phyloP scores from a whole-genome alignment of 2,329 filamentous ascomycete genomes.

The Biscogniauxia mediterranea region DNA sequence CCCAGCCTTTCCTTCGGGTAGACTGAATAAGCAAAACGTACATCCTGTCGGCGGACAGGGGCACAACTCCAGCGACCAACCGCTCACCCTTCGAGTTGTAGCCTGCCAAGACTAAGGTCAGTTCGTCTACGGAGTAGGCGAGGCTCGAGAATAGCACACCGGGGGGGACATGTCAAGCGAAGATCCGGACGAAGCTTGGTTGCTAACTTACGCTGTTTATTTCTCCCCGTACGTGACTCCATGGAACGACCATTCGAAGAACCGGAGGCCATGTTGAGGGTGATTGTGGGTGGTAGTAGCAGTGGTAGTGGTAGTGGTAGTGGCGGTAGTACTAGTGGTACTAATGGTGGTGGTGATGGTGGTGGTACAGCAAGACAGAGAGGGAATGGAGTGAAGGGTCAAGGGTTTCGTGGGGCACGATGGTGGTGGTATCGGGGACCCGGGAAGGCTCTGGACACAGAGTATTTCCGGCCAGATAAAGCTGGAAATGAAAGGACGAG shows the following conservation, averaged over 20 bases:
- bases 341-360: no score
- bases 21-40: constrained; percentile 93
- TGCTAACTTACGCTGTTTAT: constrained; percentile 72
- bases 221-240: constrained; percentile 74
- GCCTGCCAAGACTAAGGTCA: constrained; percentile 56
- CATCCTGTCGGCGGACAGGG: constrained; percentile 79
- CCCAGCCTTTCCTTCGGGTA: constrained; percentile 87
- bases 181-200: constrained; percentile 19
- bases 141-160: constrained; percentile 23
- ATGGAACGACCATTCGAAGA: constrained; percentile 51
- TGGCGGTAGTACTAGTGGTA: no score
- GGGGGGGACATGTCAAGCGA: constrained; percentile 9
- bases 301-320: no score
- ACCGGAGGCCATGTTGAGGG: constrained; percentile 29
- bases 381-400: constrained; percentile 3
- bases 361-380: background rate
- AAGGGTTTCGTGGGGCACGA: constrained; percentile 12
- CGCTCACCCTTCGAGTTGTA: constrained; percentile 92
- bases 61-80: constrained; percentile 91
- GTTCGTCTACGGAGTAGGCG: constrained; percentile 34
- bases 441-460: constrained; percentile 13
- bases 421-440: constrained; percentile 6
- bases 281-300: background rate
- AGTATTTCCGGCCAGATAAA: constrained; percentile 30
- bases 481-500: constrained; percentile 28